phyloP scores from a whole-genome alignment of 1,284 basidiomycete species.

The Trichosporon sp. region DNA sequence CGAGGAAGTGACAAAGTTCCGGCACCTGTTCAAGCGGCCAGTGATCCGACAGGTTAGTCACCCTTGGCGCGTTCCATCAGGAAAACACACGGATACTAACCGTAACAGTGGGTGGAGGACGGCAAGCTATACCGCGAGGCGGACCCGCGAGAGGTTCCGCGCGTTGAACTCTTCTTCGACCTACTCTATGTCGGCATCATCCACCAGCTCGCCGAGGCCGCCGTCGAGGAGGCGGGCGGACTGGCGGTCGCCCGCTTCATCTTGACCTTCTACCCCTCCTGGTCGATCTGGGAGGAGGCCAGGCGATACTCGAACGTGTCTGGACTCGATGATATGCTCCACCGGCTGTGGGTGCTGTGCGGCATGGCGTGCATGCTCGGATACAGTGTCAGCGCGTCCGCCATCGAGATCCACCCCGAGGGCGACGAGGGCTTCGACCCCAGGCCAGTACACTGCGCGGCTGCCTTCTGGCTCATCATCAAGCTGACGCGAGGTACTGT shows the following conservation, averaged over 20 bases:
- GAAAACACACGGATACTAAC: background rate
- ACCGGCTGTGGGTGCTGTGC: slow-evolving; percentile 45
- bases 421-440: background rate
- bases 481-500: slow-evolving; percentile 30
- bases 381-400: slow-evolving; percentile 48
- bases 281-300: slow-evolving; percentile 49
- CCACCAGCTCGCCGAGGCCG: slow-evolving; percentile 44
- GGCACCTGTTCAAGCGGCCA: slow-evolving; percentile 27
- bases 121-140: slow-evolving; percentile 34
- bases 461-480: slow-evolving; percentile 38
- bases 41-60: slow-evolving; percentile 32
- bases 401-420: slow-evolving; percentile 26
- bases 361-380: slow-evolving; percentile 46
- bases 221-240: slow-evolving; percentile 24
- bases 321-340: slow-evolving; percentile 46
- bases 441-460: slow-evolving; percentile 26
- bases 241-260: slow-evolving; percentile 34
- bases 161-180: slow-evolving; percentile 51
- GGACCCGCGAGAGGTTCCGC: slow-evolving; percentile 28
- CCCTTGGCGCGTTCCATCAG: background rate
- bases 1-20: slow-evolving; percentile 13
- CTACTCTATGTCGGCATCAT: slow-evolving; percentile 50
- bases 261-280: slow-evolving; percentile 44
- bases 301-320: slow-evolving; percentile 46
- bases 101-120: slow-evolving; percentile 16